Evolutionary conservation across 176 grass and related monocot genomes (phyloP).

Genomic region (maize (Zea mays)): Zm-B73-REFERENCE-NAM-5.0 NC_050097.1:1961001-1961500

Average conservation of each 20-base stretch:
- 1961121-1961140: background rate
- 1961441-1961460: conserved; percentile 5
- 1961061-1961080: conserved; percentile 30
- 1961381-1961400: conserved; percentile 85
- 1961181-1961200: conserved; percentile 15
- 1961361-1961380: conserved; percentile 72
- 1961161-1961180: background rate
- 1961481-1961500: conserved; percentile 22
- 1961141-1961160: conserved; percentile 22
- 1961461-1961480: background rate
- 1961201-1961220: conserved; percentile 68
- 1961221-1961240: conserved; percentile 88
- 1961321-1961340: background rate
- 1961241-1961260: conserved; percentile 65
- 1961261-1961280: conserved; percentile 46
- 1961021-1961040: background rate
- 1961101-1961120: conserved; percentile 32
- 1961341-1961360: background rate
- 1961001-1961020: conserved; percentile 2
- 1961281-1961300: conserved; percentile 11
- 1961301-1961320: background rate
- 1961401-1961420: conserved; percentile 38
- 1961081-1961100: conserved; percentile 41
- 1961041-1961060: conserved; percentile 37
- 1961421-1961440: conserved; percentile 1